Evolutionary conservation across 768 basidiomycete species (phyloP).

Genomic region (Mycena capillaripes): DNA sequence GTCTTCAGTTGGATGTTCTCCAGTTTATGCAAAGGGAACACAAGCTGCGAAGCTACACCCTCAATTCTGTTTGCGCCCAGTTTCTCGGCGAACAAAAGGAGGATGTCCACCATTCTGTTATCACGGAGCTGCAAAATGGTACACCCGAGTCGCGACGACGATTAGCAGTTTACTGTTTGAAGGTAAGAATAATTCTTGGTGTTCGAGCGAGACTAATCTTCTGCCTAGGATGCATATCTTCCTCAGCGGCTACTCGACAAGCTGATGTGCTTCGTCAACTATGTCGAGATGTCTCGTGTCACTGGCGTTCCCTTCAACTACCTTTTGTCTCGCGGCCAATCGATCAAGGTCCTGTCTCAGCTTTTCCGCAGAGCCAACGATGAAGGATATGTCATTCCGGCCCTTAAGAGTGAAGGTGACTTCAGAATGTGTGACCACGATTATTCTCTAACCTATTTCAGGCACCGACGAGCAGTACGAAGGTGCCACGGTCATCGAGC

Average conservation of each 20-base stretch:
- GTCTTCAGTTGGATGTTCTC: slow-evolving; percentile 94
- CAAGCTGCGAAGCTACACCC: slow-evolving; percentile 95
- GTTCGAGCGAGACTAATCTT: background rate
- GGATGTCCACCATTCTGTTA: slow-evolving; percentile 98
- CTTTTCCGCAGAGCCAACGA: slow-evolving; percentile 93
- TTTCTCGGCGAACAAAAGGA: slow-evolving; percentile 99
- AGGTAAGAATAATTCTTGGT: slow-evolving; percentile 62
- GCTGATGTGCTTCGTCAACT: slow-evolving; percentile 99
- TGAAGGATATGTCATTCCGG: slow-evolving; percentile 91
- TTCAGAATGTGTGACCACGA: background rate
- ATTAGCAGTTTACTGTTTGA: slow-evolving; percentile 97
- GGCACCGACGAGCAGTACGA: slow-evolving; percentile 97
- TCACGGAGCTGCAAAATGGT: slow-evolving; percentile 97
- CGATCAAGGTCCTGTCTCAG: slow-evolving; percentile 98
- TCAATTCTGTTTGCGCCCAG: slow-evolving; percentile 98
- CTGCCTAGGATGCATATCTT: slow-evolving; percentile 91
- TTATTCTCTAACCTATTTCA: slow-evolving; percentile 45
- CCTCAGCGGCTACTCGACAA: slow-evolving; percentile 97
- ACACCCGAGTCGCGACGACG: slow-evolving; percentile 93
- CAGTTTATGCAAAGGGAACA: slow-evolving; percentile 99
- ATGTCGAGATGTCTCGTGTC: slow-evolving; percentile 98
- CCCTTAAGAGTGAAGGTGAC: slow-evolving; percentile 87
- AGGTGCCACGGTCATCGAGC: slow-evolving; percentile 99
- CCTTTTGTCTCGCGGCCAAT: slow-evolving; percentile 93
- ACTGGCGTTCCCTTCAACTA: slow-evolving; percentile 99